Base-by-base conservation (phyloP, 2,329 filamentous ascomycete genomes). In the Pyrenophora graminea region DNA sequence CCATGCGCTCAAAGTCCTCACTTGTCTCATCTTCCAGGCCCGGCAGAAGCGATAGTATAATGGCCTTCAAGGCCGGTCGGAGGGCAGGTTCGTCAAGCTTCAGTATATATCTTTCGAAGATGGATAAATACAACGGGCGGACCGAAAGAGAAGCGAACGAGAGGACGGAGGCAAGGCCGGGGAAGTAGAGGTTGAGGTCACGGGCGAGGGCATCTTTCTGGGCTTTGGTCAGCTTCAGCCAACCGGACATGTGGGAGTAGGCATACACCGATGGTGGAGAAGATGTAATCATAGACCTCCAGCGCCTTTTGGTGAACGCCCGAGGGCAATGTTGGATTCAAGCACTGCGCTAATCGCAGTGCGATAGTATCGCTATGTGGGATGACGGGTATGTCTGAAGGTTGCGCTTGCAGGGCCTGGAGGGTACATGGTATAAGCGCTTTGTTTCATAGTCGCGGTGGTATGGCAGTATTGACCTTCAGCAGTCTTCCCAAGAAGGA, bases 241-340 rank as follows among this genome's bases (percentile, higher is more conserved):
- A 54, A 53, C 48, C 39, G 45, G 39, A 37, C 7, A 38, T 23
- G 31, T 36, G 41, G 39, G 27, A 47, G 41, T 30, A 17, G 15
- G 52, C 79, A 61, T 76, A 84, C 86, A 48, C 91, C 90, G 64
- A 99, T 91, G 58, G 91, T 82, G 17, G 86, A 85, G 69, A 99
- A 99, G 59, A 97, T 86, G 68, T 91, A 91, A 39, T 81, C 85
- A 73, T 99, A 99, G 36, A 97, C 90, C 74, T 99, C 94, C 49
- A 99, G 82, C 1, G 94, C 86, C 73, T 97, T 99, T 74, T 99
- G 95, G 75, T 99, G 94, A 15, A 99, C 95, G 23, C 94, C 94
- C 0, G 94, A 97, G 12, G 94, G 94, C 44, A 99, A 79, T 17
- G 90, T 87, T 32, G 94, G 92, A 71, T 97, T 96, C 61, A 99